Evolutionary conservation across 768 basidiomycete genomes (phyloP).

Genomic region (Rhizopogon rudus): DNA sequence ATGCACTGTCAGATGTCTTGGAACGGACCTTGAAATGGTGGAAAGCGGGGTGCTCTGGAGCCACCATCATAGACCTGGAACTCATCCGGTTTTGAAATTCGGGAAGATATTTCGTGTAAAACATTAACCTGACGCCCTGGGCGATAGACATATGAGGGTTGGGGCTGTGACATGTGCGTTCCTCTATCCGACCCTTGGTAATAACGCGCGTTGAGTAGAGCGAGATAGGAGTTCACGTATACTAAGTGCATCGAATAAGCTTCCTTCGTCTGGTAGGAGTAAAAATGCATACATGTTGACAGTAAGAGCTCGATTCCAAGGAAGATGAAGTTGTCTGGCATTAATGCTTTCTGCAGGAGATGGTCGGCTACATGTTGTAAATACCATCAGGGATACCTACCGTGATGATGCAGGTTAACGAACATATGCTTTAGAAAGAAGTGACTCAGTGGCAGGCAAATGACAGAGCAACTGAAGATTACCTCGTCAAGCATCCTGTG

Average conservation of each 20-base stretch:
- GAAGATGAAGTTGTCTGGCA: slow-evolving; percentile 55
- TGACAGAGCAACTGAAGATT: background rate
- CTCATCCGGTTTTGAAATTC: background rate
- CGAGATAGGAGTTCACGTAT: slow-evolving; percentile 54
- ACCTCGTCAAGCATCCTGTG: background rate
- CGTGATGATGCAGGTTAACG: background rate
- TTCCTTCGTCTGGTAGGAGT: background rate
- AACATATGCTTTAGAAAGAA: background rate
- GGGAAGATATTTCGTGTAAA: slow-evolving; percentile 11
- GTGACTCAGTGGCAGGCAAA: background rate
- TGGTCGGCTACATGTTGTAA: background rate
- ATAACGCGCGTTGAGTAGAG: slow-evolving; percentile 17
- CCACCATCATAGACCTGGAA: background rate
- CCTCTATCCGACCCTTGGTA: background rate
- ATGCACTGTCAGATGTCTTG: background rate
- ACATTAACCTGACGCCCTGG: background rate
- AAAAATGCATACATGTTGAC: slow-evolving; percentile 40
- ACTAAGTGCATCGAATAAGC: slow-evolving; percentile 26
- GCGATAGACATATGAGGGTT: background rate
- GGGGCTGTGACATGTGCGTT: background rate
- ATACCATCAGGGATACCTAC: background rate
- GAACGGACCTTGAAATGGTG: background rate
- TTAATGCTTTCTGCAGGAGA: slow-evolving; percentile 32
- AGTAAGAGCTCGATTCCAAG: slow-evolving; percentile 50
- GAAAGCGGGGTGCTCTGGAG: background rate